Conservation (phyloP, 2,329 filamentous ascomycete species). For the Ophiostoma tasmaniense region DNA sequence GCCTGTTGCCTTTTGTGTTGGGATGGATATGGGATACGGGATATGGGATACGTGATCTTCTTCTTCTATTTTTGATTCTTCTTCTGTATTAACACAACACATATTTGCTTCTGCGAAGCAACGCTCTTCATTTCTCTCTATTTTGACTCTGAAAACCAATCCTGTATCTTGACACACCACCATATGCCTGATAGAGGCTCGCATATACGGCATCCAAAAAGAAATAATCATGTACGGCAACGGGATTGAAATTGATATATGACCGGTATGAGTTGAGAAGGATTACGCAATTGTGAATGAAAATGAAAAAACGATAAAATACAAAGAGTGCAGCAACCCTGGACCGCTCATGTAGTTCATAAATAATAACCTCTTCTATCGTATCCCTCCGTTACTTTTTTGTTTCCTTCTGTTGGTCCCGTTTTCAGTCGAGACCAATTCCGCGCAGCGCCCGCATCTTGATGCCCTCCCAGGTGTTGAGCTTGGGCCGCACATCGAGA, state of each 20-base stretch:
- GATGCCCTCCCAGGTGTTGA: slow-evolving; percentile 59
- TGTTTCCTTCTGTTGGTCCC: neutral
- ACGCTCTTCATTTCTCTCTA: neutral
- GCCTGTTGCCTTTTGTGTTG: neutral
- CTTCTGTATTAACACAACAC: neutral
- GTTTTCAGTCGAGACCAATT: slow-evolving; percentile 39
- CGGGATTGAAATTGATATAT: neutral
- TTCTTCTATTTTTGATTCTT: neutral
- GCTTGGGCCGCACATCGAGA: slow-evolving; percentile 58
- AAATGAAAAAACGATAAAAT: neutral
- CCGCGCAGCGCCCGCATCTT: slow-evolving; percentile 54
- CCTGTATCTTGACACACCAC: no score
- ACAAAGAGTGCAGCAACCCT: neutral
- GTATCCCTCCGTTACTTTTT: neutral
- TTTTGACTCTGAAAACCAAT: neutral
- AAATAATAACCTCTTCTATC: no score
- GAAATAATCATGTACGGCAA: neutral
- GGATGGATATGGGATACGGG: neutral
- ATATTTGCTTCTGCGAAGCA: neutral
- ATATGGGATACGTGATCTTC: neutral
- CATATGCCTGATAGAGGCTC: neutral
- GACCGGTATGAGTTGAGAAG: neutral
- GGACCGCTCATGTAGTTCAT: neutral
- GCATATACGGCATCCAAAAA: neutral
- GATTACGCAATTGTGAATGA: neutral